These are phyloP conservation scores for Pythium coloratum DNA, from an alignment of 352 stramenopile species.

Conservation along the genomic window DNA sequence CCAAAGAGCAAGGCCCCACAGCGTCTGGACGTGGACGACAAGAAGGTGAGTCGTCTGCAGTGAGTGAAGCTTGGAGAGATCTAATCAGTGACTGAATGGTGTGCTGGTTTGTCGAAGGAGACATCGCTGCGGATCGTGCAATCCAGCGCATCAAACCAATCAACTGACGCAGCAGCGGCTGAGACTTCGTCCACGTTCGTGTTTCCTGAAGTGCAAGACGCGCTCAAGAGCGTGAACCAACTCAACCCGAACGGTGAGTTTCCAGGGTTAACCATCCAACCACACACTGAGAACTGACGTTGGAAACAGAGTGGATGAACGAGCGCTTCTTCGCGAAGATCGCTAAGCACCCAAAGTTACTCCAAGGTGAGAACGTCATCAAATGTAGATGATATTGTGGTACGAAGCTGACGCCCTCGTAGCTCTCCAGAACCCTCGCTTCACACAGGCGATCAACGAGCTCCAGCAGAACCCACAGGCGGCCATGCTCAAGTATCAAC, in stretches of 20 bases:
- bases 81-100: background rate
- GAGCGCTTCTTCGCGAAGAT: conserved; percentile 72
- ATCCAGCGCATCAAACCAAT: conserved; percentile 24
- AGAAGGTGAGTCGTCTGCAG: background rate
- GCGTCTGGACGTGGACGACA: conserved; percentile 15
- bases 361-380: conserved; percentile 32
- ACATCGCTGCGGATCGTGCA: conserved; percentile 37
- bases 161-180: conserved; percentile 10
- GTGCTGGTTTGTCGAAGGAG: conserved; percentile 34
- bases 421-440: conserved; percentile 71
- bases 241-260: conserved; percentile 60
- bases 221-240: conserved; percentile 56
- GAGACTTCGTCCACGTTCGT: conserved; percentile 35
- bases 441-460: conserved; percentile 66
- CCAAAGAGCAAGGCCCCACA: conserved; percentile 1
- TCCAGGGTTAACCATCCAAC: background rate
- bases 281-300: background rate
- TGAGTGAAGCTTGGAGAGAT: background rate
- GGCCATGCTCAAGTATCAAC: conserved; percentile 67
- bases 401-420: background rate
- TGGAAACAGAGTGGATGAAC: conserved; percentile 72
- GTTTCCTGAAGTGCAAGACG: conserved; percentile 77
- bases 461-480: conserved; percentile 62
- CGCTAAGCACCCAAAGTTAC: conserved; percentile 48
- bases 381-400: background rate